Conservation (phyloP, 768 basidiomycete genomes). For the Hericium coralloides region DNA sequence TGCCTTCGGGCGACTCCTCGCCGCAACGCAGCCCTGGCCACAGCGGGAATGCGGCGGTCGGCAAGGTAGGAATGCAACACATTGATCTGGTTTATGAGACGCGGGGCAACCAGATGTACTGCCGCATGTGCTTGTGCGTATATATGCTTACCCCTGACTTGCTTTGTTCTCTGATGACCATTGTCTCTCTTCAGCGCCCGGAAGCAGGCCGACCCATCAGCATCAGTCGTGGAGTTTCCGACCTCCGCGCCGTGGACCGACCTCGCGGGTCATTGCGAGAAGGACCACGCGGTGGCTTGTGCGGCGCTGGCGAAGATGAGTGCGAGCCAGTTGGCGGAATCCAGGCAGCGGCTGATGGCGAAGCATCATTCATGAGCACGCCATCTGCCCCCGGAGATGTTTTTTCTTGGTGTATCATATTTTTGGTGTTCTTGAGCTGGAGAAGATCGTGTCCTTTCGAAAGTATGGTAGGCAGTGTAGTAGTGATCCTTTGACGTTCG, state of each 20-base stretch:
- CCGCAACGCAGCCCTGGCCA: not conserved
- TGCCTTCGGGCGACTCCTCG: not conserved
- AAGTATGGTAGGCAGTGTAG: too few species aligned
- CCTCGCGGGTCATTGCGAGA: conserved; percentile 7
- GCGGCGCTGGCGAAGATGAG: conserved; percentile 7
- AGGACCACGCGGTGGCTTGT: conserved; percentile 6
- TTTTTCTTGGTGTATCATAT: too few species aligned
- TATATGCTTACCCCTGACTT: too few species aligned
- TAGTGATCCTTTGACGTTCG: too few species aligned
- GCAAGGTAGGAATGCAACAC: conserved; percentile 9
- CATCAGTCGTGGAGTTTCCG: conserved; percentile 1
- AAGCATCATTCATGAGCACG: not conserved
- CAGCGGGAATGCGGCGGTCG: not conserved
- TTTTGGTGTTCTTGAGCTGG: too few species aligned
- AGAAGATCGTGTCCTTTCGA: too few species aligned
- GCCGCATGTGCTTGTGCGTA: conserved; percentile 11
- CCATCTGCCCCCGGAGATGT: too few species aligned
- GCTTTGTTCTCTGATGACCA: not conserved
- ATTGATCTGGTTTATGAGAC: conserved; percentile 9
- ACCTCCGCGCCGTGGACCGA: not conserved
- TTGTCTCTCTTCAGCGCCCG: not conserved
- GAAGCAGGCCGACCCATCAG: conserved; percentile 3
- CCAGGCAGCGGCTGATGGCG: conserved; percentile 5
- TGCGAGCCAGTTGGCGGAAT: conserved; percentile 4
- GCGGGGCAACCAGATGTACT: conserved; percentile 1